Evolutionary conservation across 2,329 filamentous ascomycete species (phyloP), one percentile per base, ranked within the genome.

Genomic region (Diaporthe helianthi): DNA sequence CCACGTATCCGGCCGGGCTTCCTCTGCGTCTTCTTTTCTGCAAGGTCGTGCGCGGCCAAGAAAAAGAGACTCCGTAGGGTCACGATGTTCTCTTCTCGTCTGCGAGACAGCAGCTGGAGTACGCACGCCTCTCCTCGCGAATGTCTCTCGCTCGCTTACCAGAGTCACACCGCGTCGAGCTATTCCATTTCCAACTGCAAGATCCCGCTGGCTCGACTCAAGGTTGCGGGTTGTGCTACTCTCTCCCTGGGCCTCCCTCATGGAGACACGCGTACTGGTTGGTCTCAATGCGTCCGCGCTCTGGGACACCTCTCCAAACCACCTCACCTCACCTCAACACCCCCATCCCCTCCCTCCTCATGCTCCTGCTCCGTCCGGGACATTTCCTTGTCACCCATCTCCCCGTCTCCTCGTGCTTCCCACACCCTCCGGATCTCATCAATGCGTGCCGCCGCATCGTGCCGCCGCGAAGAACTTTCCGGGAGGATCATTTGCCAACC

Each of bases 131-230:
- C 38, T 29, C 15, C 19, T 51, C 19, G 41, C 17, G 24, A 52
- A 29, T 68, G 51, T 65, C 65, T 69, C 63, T 69, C 69, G 69
- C 69, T 71, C 69, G 69, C 69, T 71, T 71, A 69, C 58, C n/a
- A 29, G 33, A 15, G 65, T 71, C 44, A 36, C 53, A 71, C 69
- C 26, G n/a, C 69, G 44, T 46, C 49, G 46, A 44, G 54, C 67
- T 67, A 55, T 47, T 53, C 49, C 53, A 29, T 58, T 54, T 52
- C 29, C 44, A 46, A 36, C 31, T 67, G 65, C 65, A 49, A 38
- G 41, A 58, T 46, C 52, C 65, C 65, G 53, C 65, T 38, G 52
- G 65, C 51, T 49, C 41, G 65, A 67, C 61, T 55, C 54, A 51
- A 64, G 41, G 54, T 71, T 41, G 55, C 61, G 55, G 67, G 51